Conservation (phyloP, 768 basidiomycete species). For the Amyloporia xantha region DNA sequence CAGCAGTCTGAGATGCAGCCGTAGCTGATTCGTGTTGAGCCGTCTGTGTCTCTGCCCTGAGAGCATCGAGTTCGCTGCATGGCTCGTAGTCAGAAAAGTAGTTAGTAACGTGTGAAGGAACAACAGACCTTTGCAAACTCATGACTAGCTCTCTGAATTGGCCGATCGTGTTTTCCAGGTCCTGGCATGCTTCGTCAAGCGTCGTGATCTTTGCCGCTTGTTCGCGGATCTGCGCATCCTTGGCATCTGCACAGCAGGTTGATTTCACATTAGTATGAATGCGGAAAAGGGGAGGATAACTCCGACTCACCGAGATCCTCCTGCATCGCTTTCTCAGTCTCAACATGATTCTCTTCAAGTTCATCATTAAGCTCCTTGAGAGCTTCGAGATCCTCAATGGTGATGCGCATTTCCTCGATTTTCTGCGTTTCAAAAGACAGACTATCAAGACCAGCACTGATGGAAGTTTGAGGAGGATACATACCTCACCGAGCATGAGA, state of each 20-base stretch:
- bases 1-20: constrained; percentile 83
- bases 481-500: constrained; percentile 82
- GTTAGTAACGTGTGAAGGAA: too few species aligned
- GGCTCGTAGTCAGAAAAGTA: too few species aligned
- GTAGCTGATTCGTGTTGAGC: constrained; percentile 79
- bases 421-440: constrained; percentile 50
- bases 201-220: constrained; percentile 54
- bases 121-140: constrained; percentile 67
- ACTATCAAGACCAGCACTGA: too few species aligned
- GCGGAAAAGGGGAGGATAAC: background rate
- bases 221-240: constrained; percentile 66
- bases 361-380: constrained; percentile 96
- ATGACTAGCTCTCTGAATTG: constrained; percentile 93
- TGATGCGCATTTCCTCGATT: constrained; percentile 96
- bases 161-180: constrained; percentile 79
- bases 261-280: background rate
- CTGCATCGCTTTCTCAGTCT: constrained; percentile 86
- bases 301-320: constrained; percentile 72
- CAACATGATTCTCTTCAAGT: constrained; percentile 91
- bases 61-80: constrained; percentile 74
- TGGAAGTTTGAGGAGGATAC: constrained; percentile 3
- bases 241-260: constrained; percentile 42
- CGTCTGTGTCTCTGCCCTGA: constrained; percentile 80
- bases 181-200: constrained; percentile 75
- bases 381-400: constrained; percentile 93